Conservation (phyloP, 257 asterid genomes). For the Plectranthus barbatus region DNA sequence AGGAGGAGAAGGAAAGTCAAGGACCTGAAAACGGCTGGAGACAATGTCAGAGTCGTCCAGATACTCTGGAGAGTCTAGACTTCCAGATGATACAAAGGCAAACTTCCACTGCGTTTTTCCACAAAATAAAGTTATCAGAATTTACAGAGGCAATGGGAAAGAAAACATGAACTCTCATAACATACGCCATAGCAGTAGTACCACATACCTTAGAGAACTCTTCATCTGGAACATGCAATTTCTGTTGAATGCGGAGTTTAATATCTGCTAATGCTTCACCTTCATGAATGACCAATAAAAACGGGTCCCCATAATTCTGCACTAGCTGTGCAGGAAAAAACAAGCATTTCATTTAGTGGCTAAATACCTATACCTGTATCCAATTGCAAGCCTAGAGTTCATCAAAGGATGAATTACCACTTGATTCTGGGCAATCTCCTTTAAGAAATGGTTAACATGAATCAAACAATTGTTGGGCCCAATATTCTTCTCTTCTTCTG, state of each 20-base stretch:
- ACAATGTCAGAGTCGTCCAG: conserved; percentile 80
- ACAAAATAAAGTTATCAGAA: conserved; percentile 3
- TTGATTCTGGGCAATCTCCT: conserved; percentile 78
- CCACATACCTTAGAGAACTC: conserved; percentile 70
- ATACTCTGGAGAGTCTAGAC: conserved; percentile 96
- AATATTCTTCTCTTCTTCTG: conserved; percentile 83
- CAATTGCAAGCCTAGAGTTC: conserved; percentile 1
- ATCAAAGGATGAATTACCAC: conserved; percentile 37
- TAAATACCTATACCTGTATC: neutral
- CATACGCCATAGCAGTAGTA: too few species aligned
- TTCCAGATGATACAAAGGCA: conserved; percentile 85
- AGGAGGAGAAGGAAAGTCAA: neutral
- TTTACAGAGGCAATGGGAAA: neutral
- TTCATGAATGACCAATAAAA: conserved; percentile 81
- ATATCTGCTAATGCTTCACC: conserved; percentile 84
- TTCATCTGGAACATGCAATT: conserved; percentile 80
- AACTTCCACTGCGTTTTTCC: conserved; percentile 71
- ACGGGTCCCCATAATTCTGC: conserved; percentile 94
- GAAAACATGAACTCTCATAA: too few species aligned
- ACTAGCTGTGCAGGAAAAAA: conserved; percentile 50
- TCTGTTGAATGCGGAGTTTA: conserved; percentile 77
- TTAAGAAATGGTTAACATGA: conserved; percentile 80
- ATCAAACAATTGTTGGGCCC: conserved; percentile 74
- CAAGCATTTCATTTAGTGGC: neutral
- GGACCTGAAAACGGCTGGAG: conserved; percentile 82